These are phyloP conservation scores for Populus hybrid DNA, from an alignment of 441 rosid species.

Conservation along the genomic window DNA sequence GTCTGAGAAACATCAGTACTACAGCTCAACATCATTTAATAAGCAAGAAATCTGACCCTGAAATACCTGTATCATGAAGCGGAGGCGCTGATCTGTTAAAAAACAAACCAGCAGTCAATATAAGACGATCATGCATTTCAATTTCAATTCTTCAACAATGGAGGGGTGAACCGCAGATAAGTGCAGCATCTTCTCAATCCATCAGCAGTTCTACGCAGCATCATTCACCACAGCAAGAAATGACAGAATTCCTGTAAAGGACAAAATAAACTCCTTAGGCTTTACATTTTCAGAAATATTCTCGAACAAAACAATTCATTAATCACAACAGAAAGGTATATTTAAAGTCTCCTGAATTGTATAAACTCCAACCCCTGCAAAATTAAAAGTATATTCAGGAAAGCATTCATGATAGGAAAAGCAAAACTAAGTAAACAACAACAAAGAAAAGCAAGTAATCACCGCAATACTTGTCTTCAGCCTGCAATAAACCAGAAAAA, in stretches of 20 bases:
- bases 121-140: not conserved
- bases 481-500: conserved; percentile 29
- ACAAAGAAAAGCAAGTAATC: conserved; percentile 11
- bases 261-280: not conserved
- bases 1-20: too few relatives aligned
- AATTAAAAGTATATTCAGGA: conserved; percentile 50
- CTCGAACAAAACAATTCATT: conserved; percentile 21
- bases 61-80: too few relatives aligned
- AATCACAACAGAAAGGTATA: conserved; percentile 13
- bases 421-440: conserved; percentile 12
- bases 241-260: conserved; percentile 23
- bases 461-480: conserved; percentile 19
- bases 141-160: not conserved
- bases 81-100: not conserved
- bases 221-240: not conserved
- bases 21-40: too few relatives aligned
- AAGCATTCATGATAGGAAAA: conserved; percentile 25
- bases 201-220: not conserved
- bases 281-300: not conserved
- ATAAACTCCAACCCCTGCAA: conserved; percentile 72
- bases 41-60: too few relatives aligned
- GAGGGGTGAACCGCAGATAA: not conserved
- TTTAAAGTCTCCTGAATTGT: conserved; percentile 49
- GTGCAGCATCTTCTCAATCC: not conserved
- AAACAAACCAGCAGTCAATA: not conserved